phyloP scores from a whole-genome alignment of 176 grass and related monocot species.

The Carex myosuroides region DNA sequence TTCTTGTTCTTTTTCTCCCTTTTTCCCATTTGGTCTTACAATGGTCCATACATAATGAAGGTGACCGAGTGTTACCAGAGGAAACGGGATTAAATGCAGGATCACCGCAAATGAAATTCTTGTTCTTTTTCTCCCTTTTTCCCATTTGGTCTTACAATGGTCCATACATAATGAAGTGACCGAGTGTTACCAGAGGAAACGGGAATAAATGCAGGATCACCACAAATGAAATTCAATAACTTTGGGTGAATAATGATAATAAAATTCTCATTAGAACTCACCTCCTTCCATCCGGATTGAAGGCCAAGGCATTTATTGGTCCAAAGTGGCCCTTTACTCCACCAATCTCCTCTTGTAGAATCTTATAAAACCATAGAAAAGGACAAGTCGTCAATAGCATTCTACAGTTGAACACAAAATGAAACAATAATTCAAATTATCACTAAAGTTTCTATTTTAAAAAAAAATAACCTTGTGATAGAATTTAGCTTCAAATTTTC shows the following conservation, averaged over 20 bases:
- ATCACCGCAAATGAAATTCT: no score
- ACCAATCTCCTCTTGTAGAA: constrained; percentile 93
- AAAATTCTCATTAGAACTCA: constrained; percentile 12
- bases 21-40: no score
- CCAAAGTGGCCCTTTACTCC: constrained; percentile 94
- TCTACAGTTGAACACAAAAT: neutral
- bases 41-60: neutral
- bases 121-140: no score
- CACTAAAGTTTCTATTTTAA: no score
- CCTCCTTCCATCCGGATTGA: constrained; percentile 94
- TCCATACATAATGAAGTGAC: no score
- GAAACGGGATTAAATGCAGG: neutral
- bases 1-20: no score
- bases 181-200: no score
- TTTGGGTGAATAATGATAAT: neutral
- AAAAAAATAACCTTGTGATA: constrained; percentile 54
- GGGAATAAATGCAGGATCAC: no score
- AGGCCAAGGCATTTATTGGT: constrained; percentile 80
- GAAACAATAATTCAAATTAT: neutral
- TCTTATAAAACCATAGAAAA: constrained; percentile 28
- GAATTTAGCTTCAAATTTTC: constrained; percentile 95
- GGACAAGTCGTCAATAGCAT: neutral
- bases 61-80: neutral
- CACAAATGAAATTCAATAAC: neutral
- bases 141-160: no score